Evolutionary conservation across 768 basidiomycete species (phyloP), one percentile per base, ranked within the genome.

Genomic region (Russula ochroleuca): DNA sequence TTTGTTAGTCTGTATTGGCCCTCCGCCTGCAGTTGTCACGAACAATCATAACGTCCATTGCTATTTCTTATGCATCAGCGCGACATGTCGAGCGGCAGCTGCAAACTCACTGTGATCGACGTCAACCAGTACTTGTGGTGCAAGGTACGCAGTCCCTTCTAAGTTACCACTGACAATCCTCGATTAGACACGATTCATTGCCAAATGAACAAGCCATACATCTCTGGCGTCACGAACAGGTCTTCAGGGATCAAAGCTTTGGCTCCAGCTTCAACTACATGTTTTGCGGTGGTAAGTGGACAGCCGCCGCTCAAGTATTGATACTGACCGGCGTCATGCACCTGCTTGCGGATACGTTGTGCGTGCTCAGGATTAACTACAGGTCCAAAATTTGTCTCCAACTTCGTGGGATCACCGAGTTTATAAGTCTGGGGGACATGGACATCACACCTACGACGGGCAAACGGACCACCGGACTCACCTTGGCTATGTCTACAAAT

Each of bases 11-110:
- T 23, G 25, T 43, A 21, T 43, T 41, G 50, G 40, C 15, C 38
- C 58, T 55, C 70, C 56, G 40, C 3, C 9, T 61, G 15, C 35
- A 28, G 5, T 4, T n/a, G 17, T 11, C 23, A 59, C 76, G 5
- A 68, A 87, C 94, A 79, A 76, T 92, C 94, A 98, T 97, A 37
- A 97, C 78, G 28, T 93, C 88, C 94, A 98, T 97, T 17, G 80
- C 91, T 92, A 64, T 25, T 58, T n/a, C 31, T 19, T 23, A 23
- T 37, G 49, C 45, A 51, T 67, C 13, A 71, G 43, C 17, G 55
- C 53, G 50, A 55, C 43, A 54, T 37, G 49, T 8, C 62, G 23
- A 38, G 53, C 8, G 14, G 37, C 54, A 21, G 49, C 5, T 63
- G 25, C 47, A 4, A 52, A 81, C 91, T 71, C 69, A 92, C 92